Evolutionary conservation across 2,329 filamentous ascomycete species (phyloP).

Genomic region (Cladophialophora psammophila): DNA sequence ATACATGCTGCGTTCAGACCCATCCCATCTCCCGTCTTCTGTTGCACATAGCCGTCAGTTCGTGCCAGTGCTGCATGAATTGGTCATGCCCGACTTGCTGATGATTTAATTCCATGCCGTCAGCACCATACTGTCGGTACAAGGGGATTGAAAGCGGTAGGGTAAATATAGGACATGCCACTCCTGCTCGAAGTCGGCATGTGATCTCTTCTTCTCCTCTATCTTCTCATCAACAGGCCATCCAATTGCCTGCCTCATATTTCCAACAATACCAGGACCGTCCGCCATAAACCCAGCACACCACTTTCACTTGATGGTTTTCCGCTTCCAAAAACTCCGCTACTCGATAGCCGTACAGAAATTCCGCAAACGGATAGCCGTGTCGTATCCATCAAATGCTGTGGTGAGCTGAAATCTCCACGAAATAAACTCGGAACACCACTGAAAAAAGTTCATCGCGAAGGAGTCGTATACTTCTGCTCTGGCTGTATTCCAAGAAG

Average conservation of each 20-base stretch:
- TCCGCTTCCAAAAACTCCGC: not conserved
- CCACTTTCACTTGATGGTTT: not conserved
- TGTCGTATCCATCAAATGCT: not conserved
- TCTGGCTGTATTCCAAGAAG: not conserved
- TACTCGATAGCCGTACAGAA: not conserved
- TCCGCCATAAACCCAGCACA: no score
- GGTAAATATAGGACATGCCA: not conserved
- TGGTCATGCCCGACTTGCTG: no score
- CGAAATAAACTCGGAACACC: not conserved
- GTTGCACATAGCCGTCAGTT: no score
- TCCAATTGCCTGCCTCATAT: not conserved
- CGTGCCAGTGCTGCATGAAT: no score
- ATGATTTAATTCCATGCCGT: no score
- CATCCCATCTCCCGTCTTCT: no score
- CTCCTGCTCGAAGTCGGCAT: not conserved
- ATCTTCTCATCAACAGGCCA: not conserved
- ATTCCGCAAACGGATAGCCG: not conserved
- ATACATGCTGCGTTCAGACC: no score
- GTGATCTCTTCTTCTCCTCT: not conserved
- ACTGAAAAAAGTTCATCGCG: not conserved
- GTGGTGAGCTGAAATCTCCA: not conserved
- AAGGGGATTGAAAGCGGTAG: not conserved
- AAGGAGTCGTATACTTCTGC: not conserved
- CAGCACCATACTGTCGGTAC: not conserved
- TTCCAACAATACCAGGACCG: not conserved